Conservation (phyloP, 306 rosid species). For the apple (Malus domestica) region DNA sequence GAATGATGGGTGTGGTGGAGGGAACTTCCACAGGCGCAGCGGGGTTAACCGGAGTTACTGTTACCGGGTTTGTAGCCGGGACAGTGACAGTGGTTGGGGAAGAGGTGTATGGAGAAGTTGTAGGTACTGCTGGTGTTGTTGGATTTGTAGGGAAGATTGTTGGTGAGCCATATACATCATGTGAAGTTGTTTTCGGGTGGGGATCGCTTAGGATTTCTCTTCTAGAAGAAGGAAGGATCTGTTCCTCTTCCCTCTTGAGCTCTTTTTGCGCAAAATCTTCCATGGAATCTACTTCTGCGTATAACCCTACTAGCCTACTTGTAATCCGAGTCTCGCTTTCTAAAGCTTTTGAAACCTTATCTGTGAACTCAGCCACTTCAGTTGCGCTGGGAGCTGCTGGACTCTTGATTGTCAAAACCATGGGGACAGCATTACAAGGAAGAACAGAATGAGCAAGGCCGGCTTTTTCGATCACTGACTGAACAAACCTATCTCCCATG, state of each 20-base stretch:
- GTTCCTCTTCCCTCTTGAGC: conserved; percentile 39
- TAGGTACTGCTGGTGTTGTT: conserved; percentile 23
- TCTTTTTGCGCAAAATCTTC: conserved; percentile 41
- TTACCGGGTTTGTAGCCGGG: conserved; percentile 60
- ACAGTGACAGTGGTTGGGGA: conserved; percentile 67
- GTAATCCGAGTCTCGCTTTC: conserved; percentile 27
- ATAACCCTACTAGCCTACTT: conserved; percentile 38
- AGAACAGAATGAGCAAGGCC: conserved; percentile 33
- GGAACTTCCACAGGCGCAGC: conserved; percentile 44
- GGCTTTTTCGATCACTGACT: conserved; percentile 28
- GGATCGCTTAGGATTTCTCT: conserved; percentile 31
- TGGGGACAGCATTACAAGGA: conserved; percentile 45
- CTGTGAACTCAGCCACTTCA: conserved; percentile 34
- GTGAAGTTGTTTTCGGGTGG: conserved; percentile 31
- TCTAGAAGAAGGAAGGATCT: conserved; percentile 26
- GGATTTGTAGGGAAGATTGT: conserved; percentile 57
- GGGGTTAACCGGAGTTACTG: conserved; percentile 52
- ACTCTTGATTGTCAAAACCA: conserved; percentile 40
- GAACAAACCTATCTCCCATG: conserved; percentile 35
- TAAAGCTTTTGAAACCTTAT: conserved; percentile 34
- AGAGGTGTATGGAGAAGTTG: conserved; percentile 40
- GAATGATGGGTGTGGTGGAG: conserved; percentile 53
- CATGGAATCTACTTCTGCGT: conserved; percentile 33
- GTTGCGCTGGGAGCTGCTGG: conserved; percentile 25
- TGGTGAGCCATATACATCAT: conserved; percentile 36